A percentile compares a stretch with the other conserved stretches of the same genome.
These are phyloP conservation scores for Daldinia vernicosa DNA, from an alignment of 495 filamentous ascomycete genomes.

Conservation along the genomic window DNA sequence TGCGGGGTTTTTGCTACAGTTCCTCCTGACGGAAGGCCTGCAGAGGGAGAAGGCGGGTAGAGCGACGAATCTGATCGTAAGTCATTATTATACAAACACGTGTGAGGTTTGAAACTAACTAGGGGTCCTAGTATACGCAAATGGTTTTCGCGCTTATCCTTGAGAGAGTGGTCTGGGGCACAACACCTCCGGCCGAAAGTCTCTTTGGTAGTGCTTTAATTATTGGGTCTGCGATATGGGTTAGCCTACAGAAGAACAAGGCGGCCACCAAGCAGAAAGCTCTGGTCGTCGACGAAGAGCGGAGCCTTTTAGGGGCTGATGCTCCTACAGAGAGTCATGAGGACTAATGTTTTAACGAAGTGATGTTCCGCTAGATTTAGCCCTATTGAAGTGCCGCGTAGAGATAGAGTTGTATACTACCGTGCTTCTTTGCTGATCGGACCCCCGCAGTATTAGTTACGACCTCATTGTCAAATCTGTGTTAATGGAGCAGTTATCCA, in stretches of 20 bases:
- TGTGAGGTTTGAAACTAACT: background rate
- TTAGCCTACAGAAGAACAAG: conserved; percentile 64
- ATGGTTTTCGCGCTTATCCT: conserved; percentile 82
- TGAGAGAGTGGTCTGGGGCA: conserved; percentile 78
- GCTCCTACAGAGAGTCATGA: conserved; percentile 19
- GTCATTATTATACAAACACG: background rate
- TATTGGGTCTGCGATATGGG: conserved; percentile 74
- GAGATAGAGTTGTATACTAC: too few species aligned
- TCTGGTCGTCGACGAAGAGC: conserved; percentile 48
- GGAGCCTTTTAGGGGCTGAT: conserved; percentile 40
- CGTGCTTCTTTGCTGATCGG: too few species aligned
- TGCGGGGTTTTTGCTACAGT: conserved; percentile 81
- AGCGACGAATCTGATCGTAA: conserved; percentile 77
- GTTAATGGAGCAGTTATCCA: background rate
- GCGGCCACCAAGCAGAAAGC: conserved; percentile 11
- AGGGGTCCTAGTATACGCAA: conserved; percentile 66
- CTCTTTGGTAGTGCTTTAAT: conserved; percentile 76
- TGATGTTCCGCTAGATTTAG: background rate
- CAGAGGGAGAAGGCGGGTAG: conserved; percentile 70
- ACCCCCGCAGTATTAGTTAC: too few species aligned
- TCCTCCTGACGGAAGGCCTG: conserved; percentile 78
- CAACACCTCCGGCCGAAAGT: conserved; percentile 68
- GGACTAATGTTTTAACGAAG: conserved; percentile 7
- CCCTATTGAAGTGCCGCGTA: background rate
- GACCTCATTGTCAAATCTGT: too few species aligned